phyloP scores from a whole-genome alignment of 805 yeast species.

The Brettanomyces nanus region DNA sequence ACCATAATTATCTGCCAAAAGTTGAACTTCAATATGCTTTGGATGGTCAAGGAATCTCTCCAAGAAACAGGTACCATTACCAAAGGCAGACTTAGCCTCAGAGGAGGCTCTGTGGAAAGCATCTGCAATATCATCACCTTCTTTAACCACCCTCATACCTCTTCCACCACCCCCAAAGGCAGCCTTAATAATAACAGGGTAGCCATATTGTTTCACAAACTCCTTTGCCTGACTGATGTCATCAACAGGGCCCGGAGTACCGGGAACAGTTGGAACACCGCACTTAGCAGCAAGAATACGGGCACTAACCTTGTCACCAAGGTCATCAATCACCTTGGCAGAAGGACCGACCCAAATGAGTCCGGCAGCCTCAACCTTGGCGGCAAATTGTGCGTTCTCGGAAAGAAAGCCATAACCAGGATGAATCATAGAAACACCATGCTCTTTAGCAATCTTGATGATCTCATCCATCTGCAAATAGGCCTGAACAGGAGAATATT shows the following conservation, averaged over 20 bases:
- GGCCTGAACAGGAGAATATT: conserved; percentile 92
- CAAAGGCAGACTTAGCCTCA: conserved; percentile 93
- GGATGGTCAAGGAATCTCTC: conserved; percentile 94
- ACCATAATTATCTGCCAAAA: conserved; percentile 88
- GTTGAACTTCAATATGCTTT: conserved; percentile 95
- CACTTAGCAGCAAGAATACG: conserved; percentile 76
- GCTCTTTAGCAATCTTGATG: conserved; percentile 71
- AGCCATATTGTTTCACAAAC: conserved; percentile 81
- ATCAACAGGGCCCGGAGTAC: conserved; percentile 95
- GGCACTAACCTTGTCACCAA: conserved; percentile 96
- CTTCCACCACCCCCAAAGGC: conserved; percentile 99
- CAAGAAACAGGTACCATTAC: conserved; percentile 96
- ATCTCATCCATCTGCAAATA: conserved; percentile 94
- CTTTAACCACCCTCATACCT: conserved; percentile 98
- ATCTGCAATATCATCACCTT: conserved; percentile 87
- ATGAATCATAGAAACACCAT: conserved; percentile 77
- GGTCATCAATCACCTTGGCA: conserved; percentile 78
- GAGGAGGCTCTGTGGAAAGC: conserved; percentile 91
- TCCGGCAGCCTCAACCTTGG: conserved; percentile 83
- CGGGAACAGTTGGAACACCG: conserved; percentile 91
- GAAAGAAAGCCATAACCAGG: conserved; percentile 90
- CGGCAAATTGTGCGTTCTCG: conserved; percentile 90
- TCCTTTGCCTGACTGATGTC: conserved; percentile 65
- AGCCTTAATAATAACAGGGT: conserved; percentile 95
- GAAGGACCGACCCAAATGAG: conserved; percentile 96